Evolutionary conservation across 139 green algal species (phyloP), one percentile per base, ranked within the genome.

Genomic region (Desmodesmus armatus): DNA sequence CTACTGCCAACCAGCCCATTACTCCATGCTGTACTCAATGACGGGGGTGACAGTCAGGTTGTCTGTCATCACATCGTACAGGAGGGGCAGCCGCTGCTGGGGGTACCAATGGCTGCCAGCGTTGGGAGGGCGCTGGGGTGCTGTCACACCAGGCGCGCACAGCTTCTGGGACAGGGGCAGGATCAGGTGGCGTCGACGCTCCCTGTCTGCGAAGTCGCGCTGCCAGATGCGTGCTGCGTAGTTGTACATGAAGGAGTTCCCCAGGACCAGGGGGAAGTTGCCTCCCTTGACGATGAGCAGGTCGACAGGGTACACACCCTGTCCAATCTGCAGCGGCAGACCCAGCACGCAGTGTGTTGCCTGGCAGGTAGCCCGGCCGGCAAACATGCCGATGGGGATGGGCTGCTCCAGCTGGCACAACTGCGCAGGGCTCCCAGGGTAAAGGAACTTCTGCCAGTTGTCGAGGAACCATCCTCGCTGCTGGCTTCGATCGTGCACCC

Each of bases 301-400:
- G 71, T 78, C 21, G 1, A 39, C 29, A 1, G 41, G 27, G 29
- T 78, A 78, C 21, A 78, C n/a, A 23, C 41, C 71, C 3, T 31
- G 23, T 37, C 71, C 71, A 29, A 78, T 62, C 15, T 11, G 25
- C 43, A 78, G 71, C 71, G 27, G 71, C 41, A 78, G 21, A 55
- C 27, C 23, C 3, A 41, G 43, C 71, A 78, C 23, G 41, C 11
- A 17, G 25, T 62, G 15, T 17, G 15, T 19, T 29, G 44, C 7
- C 23, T 17, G 13, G 5, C 23, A 3, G 27, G 33, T 29, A 7
- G 41, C 6, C 15, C 40, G 23, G 3, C 21, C 29, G 27, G 49
- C 71, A 33, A 78, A 39, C 71, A 78, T 51, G 43, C 71, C 43
- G 27, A 78, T 15, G 21, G 25, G 27, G 41, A 78, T 35, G 5